Evolutionary conservation across 495 filamentous ascomycete genomes (phyloP).

Genomic region (Daldinia concentrica): DNA sequence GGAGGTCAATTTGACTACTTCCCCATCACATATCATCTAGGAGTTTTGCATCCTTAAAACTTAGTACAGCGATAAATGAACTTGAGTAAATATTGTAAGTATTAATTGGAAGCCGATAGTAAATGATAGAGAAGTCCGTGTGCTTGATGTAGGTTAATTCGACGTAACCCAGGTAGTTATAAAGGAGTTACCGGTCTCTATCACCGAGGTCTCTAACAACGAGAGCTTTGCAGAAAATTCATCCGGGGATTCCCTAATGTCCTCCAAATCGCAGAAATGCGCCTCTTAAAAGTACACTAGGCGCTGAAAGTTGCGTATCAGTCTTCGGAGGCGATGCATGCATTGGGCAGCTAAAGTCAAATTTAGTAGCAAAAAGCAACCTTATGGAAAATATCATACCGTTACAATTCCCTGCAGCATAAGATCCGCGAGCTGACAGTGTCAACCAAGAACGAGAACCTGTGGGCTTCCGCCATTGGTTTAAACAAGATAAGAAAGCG

Average conservation of each 20-base stretch:
- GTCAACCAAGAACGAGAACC: constrained; percentile 1
- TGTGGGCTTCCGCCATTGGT: constrained; percentile 22
- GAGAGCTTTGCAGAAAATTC: not conserved
- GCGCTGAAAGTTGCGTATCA: not conserved
- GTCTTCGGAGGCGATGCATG: constrained; percentile 13
- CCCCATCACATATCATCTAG: not conserved
- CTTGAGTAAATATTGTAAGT: not conserved
- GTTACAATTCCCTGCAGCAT: constrained; percentile 19
- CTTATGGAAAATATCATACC: constrained; percentile 9
- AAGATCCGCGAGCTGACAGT: constrained; percentile 18
- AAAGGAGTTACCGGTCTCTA: constrained; percentile 10
- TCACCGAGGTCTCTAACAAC: not conserved
- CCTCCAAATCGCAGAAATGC: constrained; percentile 17
- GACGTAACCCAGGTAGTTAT: constrained; percentile 12
- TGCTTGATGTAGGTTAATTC: constrained; percentile 13
- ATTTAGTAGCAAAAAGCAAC: constrained; percentile 38
- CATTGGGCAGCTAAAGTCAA: constrained; percentile 22
- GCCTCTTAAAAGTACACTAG: constrained; percentile 5
- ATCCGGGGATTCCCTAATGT: not conserved
- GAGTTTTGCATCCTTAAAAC: not conserved
- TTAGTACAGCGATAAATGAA: not conserved
- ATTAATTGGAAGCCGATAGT: not conserved
- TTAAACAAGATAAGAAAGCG: constrained; percentile 18
- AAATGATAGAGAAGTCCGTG: constrained; percentile 16
- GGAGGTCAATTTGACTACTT: not conserved